phyloP scores from a whole-genome alignment of 169 alveolate species.

The Plasmodium gaboni region DNA sequence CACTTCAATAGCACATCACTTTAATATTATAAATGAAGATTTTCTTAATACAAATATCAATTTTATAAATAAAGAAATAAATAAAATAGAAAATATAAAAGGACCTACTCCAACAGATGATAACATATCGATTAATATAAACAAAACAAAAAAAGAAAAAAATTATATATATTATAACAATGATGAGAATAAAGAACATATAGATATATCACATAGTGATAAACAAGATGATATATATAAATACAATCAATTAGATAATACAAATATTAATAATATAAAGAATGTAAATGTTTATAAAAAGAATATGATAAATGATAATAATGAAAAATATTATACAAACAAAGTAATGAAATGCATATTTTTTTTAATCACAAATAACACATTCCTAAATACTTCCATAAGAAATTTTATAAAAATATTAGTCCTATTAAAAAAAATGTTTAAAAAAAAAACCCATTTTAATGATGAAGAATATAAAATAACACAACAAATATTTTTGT shows the following conservation, averaged over 20 bases:
- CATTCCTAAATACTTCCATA: constrained; percentile 33
- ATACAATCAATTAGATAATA: too few species aligned
- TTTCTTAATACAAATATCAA: constrained; percentile 9
- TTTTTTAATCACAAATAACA: constrained; percentile 22
- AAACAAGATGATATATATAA: too few species aligned
- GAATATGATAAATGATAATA: too few species aligned
- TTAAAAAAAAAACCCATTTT: background rate
- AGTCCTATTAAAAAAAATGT: constrained; percentile 35
- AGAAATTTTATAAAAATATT: constrained; percentile 53
- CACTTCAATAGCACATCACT: constrained; percentile 40
- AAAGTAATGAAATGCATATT: constrained; percentile 40
- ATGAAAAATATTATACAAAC: background rate
- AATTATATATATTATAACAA: too few species aligned
- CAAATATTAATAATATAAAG: too few species aligned
- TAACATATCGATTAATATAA: background rate
- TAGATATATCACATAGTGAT: too few species aligned
- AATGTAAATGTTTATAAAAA: too few species aligned
- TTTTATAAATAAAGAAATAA: constrained; percentile 14
- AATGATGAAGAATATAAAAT: constrained; percentile 55
- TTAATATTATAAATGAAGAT: constrained; percentile 21
- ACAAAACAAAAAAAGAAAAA: background rate
- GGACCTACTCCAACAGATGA: background rate
- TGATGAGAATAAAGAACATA: too few species aligned
- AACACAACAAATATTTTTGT: constrained; percentile 36
- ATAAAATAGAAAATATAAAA: background rate